A percentile compares a stretch with the other conserved stretches of the same genome.
phyloP scores from a whole-genome alignment of 441 rosid species.

The Jatropha podagrica region DNA sequence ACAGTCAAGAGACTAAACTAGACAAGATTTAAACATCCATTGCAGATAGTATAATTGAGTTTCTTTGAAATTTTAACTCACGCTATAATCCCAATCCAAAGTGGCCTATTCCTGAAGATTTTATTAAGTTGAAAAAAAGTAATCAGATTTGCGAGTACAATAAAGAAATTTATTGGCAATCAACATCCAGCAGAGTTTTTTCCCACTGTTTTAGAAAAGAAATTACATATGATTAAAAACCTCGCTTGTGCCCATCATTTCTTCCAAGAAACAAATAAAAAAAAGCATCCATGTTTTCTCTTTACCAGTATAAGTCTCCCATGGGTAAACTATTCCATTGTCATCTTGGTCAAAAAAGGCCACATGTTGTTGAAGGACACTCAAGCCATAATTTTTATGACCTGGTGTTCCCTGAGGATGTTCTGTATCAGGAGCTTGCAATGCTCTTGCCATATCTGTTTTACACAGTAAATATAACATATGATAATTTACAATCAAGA shows the following conservation, averaged over 20 bases:
- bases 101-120: no score
- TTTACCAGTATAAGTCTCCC: conserved; percentile 72
- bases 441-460: conserved; percentile 74
- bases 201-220: not conserved
- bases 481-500: not conserved
- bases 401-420: conserved; percentile 68
- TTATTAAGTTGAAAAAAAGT: no score
- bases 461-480: not conserved
- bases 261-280: not conserved
- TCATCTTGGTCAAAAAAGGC: conserved; percentile 76
- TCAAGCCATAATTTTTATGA: conserved; percentile 43
- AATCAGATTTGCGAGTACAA: no score
- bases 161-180: no score
- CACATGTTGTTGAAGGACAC: conserved; percentile 87
- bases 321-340: conserved; percentile 79
- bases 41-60: no score
- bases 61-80: no score
- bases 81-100: no score
- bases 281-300: not conserved
- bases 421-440: conserved; percentile 65
- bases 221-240: not conserved
- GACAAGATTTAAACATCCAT: not conserved
- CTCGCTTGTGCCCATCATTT: not conserved
- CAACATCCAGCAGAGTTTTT: no score
- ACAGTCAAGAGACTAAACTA: not conserved